Evolutionary conservation across 225 moss, liverwort and hornwort genomes (phyloP).

Genomic region (Pleurozium schreberi): DNA sequence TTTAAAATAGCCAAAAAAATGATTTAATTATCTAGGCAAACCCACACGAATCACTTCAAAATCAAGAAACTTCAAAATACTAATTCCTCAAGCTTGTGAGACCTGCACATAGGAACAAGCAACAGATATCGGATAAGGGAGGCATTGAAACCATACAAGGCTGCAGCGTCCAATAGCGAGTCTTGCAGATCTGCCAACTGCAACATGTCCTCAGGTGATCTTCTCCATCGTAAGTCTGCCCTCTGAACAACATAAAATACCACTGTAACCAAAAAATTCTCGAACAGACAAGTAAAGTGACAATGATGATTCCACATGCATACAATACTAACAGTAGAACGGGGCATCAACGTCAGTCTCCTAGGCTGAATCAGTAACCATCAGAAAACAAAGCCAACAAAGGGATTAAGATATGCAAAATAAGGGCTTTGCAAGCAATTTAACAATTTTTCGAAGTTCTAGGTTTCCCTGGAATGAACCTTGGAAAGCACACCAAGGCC

Average conservation of each 20-base stretch:
- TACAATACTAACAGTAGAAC: background rate
- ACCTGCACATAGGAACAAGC: background rate
- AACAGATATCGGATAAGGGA: background rate
- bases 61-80: background rate
- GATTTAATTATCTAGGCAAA: background rate
- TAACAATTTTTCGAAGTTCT: background rate
- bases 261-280: background rate
- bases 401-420: background rate
- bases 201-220: constrained; percentile 39
- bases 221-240: constrained; percentile 71
- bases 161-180: constrained; percentile 56
- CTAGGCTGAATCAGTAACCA: background rate
- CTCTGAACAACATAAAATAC: constrained; percentile 31
- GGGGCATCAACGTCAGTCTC: background rate
- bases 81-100: background rate
- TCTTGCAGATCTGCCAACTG: constrained; percentile 49
- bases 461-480: constrained; percentile 8
- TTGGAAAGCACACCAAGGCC: constrained; percentile 79
- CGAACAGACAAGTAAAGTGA: background rate
- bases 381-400: background rate
- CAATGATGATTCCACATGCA: background rate
- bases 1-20: background rate
- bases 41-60: background rate
- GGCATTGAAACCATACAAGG: constrained; percentile 28
- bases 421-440: background rate